phyloP scores from a whole-genome alignment of 352 stramenopile genomes.

The Globisporangium yorkense region DNA sequence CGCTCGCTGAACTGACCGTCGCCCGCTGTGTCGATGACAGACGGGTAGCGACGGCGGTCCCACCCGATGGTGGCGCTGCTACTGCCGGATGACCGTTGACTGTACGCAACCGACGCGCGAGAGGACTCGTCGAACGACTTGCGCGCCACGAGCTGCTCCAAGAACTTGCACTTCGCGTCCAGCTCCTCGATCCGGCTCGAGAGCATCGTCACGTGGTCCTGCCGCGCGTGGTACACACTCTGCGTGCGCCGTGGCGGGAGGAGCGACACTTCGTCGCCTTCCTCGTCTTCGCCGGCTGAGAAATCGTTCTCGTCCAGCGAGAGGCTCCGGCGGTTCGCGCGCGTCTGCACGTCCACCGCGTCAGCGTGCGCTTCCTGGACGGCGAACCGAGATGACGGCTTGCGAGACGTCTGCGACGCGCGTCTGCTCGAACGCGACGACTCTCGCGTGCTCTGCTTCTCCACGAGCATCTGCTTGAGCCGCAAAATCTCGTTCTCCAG shows the following conservation, averaged over 20 bases:
- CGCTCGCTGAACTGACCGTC: slow-evolving; percentile 15
- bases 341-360: slow-evolving; percentile 5
- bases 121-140: slow-evolving; percentile 36
- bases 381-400: slow-evolving; percentile 5
- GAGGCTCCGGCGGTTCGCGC: slow-evolving; percentile 28
- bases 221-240: slow-evolving; percentile 41
- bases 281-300: slow-evolving; percentile 35
- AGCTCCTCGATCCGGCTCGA: slow-evolving; percentile 71
- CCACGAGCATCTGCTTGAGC: slow-evolving; percentile 64
- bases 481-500: slow-evolving; percentile 70
- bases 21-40: slow-evolving; percentile 7
- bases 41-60: slow-evolving; percentile 12
- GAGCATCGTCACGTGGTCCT: slow-evolving; percentile 60
- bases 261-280: slow-evolving; percentile 36
- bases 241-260: slow-evolving; percentile 45
- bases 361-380: slow-evolving; percentile 3
- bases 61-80: slow-evolving; percentile 3
- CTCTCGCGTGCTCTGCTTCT: slow-evolving; percentile 29
- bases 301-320: slow-evolving; percentile 37
- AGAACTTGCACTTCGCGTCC: slow-evolving; percentile 73
- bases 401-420: slow-evolving; percentile 1
- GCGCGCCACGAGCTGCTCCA: slow-evolving; percentile 65
- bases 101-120: slow-evolving; percentile 11
- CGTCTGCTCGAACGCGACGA: slow-evolving; percentile 4
- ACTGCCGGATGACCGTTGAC: slow-evolving; percentile 4